Evolutionary conservation across 345 rosid species (phyloP).

Genomic region (Populus ilicifolia): DNA sequence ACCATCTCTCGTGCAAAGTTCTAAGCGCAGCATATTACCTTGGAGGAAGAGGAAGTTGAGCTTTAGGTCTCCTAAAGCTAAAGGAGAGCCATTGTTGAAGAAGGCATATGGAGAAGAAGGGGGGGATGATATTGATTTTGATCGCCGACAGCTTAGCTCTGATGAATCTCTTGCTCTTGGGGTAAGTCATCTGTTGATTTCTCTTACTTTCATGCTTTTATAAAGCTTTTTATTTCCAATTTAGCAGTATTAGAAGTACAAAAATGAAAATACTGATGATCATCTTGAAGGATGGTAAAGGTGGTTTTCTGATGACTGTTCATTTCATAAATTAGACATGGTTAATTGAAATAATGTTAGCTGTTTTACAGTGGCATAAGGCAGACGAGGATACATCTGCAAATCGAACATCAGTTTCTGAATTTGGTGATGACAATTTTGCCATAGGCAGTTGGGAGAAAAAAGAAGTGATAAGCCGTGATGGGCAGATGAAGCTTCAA

Average conservation of each 20-base stretch:
- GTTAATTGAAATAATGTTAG: neutral
- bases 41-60: slow-evolving; percentile 94
- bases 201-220: neutral
- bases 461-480: slow-evolving; percentile 77
- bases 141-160: slow-evolving; percentile 84
- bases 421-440: slow-evolving; percentile 92
- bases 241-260: neutral
- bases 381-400: slow-evolving; percentile 60
- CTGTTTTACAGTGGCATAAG: slow-evolving; percentile 59
- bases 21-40: slow-evolving; percentile 64
- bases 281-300: neutral
- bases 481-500: slow-evolving; percentile 81
- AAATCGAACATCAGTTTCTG: slow-evolving; percentile 61
- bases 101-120: slow-evolving; percentile 92
- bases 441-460: slow-evolving; percentile 86
- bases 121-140: slow-evolving; percentile 98
- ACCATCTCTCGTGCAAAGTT: slow-evolving; percentile 39
- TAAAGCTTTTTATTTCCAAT: neutral
- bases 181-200: slow-evolving; percentile 33
- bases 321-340: neutral
- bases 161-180: slow-evolving; percentile 56
- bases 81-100: slow-evolving; percentile 89
- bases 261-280: neutral
- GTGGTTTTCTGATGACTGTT: neutral
- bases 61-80: slow-evolving; percentile 78